Conservation (phyloP, 2,329 filamentous ascomycete genomes). For the Drechslerella dactyloides region DNA sequence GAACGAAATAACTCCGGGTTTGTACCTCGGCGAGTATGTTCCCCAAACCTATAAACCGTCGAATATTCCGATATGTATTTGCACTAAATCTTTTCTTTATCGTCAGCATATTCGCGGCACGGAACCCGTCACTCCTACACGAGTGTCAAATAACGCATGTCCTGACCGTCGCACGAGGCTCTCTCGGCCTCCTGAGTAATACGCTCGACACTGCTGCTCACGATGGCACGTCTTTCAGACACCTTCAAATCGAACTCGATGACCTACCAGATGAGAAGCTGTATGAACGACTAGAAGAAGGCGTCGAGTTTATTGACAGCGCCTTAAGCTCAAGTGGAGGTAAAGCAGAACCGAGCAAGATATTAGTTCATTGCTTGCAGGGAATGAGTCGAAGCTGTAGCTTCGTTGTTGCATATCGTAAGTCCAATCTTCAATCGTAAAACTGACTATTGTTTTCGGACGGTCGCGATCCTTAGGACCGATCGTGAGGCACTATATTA, state of each 20-base stretch:
- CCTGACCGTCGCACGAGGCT: slow-evolving; percentile 38
- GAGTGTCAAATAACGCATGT: slow-evolving; percentile 25
- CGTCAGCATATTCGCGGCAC: slow-evolving; percentile 36
- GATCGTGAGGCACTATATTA: neutral
- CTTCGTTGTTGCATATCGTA: slow-evolving; percentile 46
- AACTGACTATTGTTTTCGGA: neutral
- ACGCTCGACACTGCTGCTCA: slow-evolving; percentile 11
- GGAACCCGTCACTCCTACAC: slow-evolving; percentile 17
- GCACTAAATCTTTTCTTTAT: neutral
- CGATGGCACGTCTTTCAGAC: slow-evolving; percentile 13
- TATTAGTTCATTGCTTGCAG: slow-evolving; percentile 41
- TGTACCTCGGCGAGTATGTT: slow-evolving; percentile 46
- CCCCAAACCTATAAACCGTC: neutral
- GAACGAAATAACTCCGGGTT: slow-evolving; percentile 34
- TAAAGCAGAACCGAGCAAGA: neutral
- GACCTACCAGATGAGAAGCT: slow-evolving; percentile 34
- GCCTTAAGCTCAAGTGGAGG: neutral
- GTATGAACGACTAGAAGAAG: slow-evolving; percentile 26
- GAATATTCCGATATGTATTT: neutral
- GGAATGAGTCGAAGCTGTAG: slow-evolving; percentile 43
- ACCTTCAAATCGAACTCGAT: slow-evolving; percentile 40
- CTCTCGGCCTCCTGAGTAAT: slow-evolving; percentile 23
- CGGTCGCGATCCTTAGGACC: neutral
- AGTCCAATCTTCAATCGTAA: slow-evolving; percentile 2
- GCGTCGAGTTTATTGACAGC: slow-evolving; percentile 27